phyloP scores from a whole-genome alignment of 2,329 filamentous ascomycete species.

The Phialophora verrucosa region DNA sequence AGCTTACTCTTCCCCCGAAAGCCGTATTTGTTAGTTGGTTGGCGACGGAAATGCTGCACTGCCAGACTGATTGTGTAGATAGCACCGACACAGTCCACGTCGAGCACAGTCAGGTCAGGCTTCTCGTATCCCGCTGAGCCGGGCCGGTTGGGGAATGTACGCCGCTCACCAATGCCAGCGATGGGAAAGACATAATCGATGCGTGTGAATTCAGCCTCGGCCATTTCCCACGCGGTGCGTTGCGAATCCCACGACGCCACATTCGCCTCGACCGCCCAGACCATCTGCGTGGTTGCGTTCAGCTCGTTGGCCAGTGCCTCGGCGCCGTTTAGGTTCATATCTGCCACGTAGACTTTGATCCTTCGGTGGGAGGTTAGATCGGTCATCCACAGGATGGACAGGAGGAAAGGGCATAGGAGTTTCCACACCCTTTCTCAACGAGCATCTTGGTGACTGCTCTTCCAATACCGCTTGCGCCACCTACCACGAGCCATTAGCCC shows the following conservation, averaged over 20 bases:
- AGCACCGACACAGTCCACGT: conserved; percentile 50
- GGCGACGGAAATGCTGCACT: conserved; percentile 52
- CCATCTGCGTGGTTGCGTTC: too few relatives aligned
- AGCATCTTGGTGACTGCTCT: conserved; percentile 40
- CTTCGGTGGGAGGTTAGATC: too few relatives aligned
- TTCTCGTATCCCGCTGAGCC: conserved; percentile 42
- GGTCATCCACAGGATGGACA: too few relatives aligned
- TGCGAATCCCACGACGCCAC: conserved; percentile 33
- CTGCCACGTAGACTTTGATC: too few relatives aligned
- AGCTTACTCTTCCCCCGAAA: too few relatives aligned
- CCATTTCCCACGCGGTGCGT: conserved; percentile 44
- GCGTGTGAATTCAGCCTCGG: conserved; percentile 42
- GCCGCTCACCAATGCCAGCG: conserved; percentile 49
- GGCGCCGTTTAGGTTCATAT: too few relatives aligned
- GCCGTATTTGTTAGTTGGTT: too few relatives aligned
- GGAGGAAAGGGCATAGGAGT: too few relatives aligned
- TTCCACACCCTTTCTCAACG: conserved; percentile 34
- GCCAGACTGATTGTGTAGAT: conserved; percentile 50
- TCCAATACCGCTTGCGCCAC: conserved; percentile 41
- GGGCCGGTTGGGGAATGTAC: conserved; percentile 42
- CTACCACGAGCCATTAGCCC: conserved; percentile 7
- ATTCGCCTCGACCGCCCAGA: conserved; percentile 14
- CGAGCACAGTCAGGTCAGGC: conserved; percentile 47
- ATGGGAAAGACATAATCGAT: conserved; percentile 50
- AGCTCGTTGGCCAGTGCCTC: too few relatives aligned